Conservation (phyloP, 352 stramenopile species). For the Phytopythium ostracodes region DNA sequence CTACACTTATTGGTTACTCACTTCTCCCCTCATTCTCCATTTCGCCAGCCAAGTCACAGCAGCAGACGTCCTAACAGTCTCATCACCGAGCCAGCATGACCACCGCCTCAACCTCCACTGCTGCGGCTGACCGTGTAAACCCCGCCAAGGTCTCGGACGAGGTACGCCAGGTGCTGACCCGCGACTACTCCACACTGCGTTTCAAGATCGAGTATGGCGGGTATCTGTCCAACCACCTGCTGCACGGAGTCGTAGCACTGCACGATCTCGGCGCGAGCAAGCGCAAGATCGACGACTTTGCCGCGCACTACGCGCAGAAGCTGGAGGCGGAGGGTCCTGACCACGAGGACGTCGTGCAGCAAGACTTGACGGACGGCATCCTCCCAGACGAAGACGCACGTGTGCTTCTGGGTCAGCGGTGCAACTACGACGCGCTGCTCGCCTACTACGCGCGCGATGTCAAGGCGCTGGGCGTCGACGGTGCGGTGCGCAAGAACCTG, state of each 20-base stretch:
- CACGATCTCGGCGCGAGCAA: slow-evolving; percentile 28
- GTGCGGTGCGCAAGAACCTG: slow-evolving; percentile 24
- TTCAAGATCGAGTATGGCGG: slow-evolving; percentile 35
- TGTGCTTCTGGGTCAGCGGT: slow-evolving; percentile 23
- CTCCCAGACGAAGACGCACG: slow-evolving; percentile 18
- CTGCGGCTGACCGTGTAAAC: slow-evolving; percentile 2
- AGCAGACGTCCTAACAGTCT: neutral
- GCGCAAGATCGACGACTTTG: slow-evolving; percentile 25
- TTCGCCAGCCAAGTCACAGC: slow-evolving; percentile 5
- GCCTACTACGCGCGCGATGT: slow-evolving; percentile 28
- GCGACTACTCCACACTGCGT: slow-evolving; percentile 27
- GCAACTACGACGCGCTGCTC: slow-evolving; percentile 21
- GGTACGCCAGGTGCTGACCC: slow-evolving; percentile 21
- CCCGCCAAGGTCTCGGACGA: slow-evolving; percentile 16
- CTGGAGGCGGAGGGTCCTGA: slow-evolving; percentile 25
- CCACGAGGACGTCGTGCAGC: slow-evolving; percentile 19
- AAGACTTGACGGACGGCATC: neutral
- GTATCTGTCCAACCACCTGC: slow-evolving; percentile 36
- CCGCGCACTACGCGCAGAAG: slow-evolving; percentile 24
- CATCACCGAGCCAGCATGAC: neutral
- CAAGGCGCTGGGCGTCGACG: slow-evolving; percentile 22
- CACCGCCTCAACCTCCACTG: neutral
- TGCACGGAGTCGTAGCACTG: slow-evolving; percentile 35
- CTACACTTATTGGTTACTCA: neutral
- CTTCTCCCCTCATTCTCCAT: slow-evolving; percentile 11